Base-by-base conservation (phyloP, 2,329 filamentous ascomycete species). In the Epicoccum nigrum region DNA sequence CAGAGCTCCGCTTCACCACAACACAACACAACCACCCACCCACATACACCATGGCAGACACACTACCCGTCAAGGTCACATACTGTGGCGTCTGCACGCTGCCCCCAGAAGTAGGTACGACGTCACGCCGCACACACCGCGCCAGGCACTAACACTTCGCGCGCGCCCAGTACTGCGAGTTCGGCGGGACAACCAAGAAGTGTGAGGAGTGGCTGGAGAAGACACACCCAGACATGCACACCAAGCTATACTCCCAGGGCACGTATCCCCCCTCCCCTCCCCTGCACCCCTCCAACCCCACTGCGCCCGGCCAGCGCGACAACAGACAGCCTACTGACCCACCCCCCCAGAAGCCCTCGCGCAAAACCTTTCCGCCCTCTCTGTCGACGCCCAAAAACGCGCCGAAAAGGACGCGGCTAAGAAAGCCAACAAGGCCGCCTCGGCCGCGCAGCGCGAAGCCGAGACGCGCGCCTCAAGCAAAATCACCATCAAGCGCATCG, bases 331-430 rank as follows among this genome's bases (percentile, higher is more conserved):
- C 11, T n/a, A 19, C 27, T 43, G 13, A 52, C 19, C 25, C 6
- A n/a, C 12, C 25, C 6, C 1, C 33, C 27, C 55, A 73, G 74
- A 77, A 78, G 88, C 90, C 13, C 79, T 97, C 58, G 87, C 88
- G 74, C 89, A 90, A 56, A 91, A 92, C 63, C 88, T 96, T 44
- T 88, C 90, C 45, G 86, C 89, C 28, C 86, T 99, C 60, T 94
- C 90, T 45, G 79, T 97, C 70, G 91, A 94, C 58, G 93, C 92
- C 43, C 92, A 96, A 75, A 93, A 97, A 79, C 89, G 93, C 65
- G 93, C 92, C 47, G 92, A 91, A 59, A 97, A 97, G 75, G 94
- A 99, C 75, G 92, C 93, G 27, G 87, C 91, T 67, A 99, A 97
- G 82, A 97, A 99, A 78, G 89, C 93, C 30, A 90, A 92, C 50